phyloP scores from a whole-genome alignment of 805 yeast genomes.

The Myxozyma neglecta region DNA sequence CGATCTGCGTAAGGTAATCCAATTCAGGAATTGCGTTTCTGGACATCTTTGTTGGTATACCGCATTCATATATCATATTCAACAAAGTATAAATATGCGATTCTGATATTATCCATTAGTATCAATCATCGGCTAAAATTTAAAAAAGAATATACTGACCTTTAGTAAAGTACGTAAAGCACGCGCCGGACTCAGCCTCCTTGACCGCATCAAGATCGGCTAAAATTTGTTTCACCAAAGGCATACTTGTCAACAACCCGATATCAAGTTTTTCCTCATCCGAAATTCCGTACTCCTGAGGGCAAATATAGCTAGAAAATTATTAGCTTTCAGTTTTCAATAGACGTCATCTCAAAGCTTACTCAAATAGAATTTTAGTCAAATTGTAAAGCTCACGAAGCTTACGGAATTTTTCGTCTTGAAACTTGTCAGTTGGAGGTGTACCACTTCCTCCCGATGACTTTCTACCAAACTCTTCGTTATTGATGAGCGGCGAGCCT shows the following conservation, averaged over 20 bases:
- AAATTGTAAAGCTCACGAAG: constrained; percentile 84
- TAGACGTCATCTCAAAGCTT: constrained; percentile 36
- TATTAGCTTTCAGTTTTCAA: background rate
- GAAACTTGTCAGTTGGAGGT: constrained; percentile 14
- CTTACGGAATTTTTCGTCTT: constrained; percentile 37
- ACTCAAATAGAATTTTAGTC: constrained; percentile 92
- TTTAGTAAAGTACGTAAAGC: constrained; percentile 89
- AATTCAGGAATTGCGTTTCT: constrained; percentile 94
- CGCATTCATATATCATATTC: constrained; percentile 87
- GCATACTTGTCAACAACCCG: constrained; percentile 90
- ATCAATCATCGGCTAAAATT: background rate
- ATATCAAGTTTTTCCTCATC: constrained; percentile 94
- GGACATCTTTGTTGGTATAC: constrained; percentile 91
- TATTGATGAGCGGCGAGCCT: constrained; percentile 45
- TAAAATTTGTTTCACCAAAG: constrained; percentile 84
- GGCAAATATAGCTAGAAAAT: constrained; percentile 59
- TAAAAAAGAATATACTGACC: constrained; percentile 4
- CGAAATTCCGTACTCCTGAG: constrained; percentile 97
- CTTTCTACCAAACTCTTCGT: constrained; percentile 52
- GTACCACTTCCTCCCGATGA: constrained; percentile 44
- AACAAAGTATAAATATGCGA: constrained; percentile 92
- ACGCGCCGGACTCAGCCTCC: constrained; percentile 74
- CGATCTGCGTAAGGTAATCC: constrained; percentile 91
- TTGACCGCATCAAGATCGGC: constrained; percentile 78
- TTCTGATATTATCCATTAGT: constrained; percentile 45